phyloP scores from a whole-genome alignment of 2,329 filamentous ascomycete species.

The Cordyceps tenuipes region DNA sequence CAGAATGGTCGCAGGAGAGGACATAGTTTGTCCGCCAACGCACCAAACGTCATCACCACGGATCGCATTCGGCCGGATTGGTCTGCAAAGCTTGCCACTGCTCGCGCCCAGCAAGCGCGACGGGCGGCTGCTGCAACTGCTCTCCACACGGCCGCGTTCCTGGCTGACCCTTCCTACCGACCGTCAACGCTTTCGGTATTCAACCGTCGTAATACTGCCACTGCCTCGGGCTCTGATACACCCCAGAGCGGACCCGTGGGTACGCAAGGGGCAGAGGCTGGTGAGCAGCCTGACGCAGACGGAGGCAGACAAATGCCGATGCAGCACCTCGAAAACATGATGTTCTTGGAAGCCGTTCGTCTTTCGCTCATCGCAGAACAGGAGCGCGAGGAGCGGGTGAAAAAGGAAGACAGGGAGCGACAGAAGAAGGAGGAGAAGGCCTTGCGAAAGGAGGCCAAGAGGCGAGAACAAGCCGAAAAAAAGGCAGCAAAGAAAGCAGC shows the following conservation, averaged over 20 bases:
- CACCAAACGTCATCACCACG: slow-evolving; percentile 81
- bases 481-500: slow-evolving; percentile 61
- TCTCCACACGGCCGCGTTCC: slow-evolving; percentile 86
- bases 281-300: slow-evolving; percentile 19
- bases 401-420: slow-evolving; percentile 60
- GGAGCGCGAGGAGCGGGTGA: slow-evolving; percentile 73
- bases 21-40: slow-evolving; percentile 67
- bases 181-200: slow-evolving; percentile 44
- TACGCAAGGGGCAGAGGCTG: slow-evolving; percentile 17
- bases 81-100: slow-evolving; percentile 79
- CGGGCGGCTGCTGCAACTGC: slow-evolving; percentile 89
- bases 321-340: slow-evolving; percentile 91
- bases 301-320: slow-evolving; percentile 45
- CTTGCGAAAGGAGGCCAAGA: slow-evolving; percentile 68
- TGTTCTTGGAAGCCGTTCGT: slow-evolving; percentile 96
- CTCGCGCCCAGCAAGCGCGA: slow-evolving; percentile 74
- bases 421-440: slow-evolving; percentile 60
- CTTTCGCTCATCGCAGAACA: slow-evolving; percentile 88
- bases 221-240: slow-evolving; percentile 13
- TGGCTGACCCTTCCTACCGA: slow-evolving; percentile 60
- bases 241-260: slow-evolving; percentile 18
- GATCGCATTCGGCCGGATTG: slow-evolving; percentile 91
- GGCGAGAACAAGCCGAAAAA: slow-evolving; percentile 73
- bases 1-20: slow-evolving; percentile 37
- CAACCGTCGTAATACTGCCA: slow-evolving; percentile 46